Evolutionary conservation across 2,329 filamentous ascomycete species (phyloP), one percentile per base, ranked within the genome.

Genomic region (Pseudocercospora fijiensis): DNA sequence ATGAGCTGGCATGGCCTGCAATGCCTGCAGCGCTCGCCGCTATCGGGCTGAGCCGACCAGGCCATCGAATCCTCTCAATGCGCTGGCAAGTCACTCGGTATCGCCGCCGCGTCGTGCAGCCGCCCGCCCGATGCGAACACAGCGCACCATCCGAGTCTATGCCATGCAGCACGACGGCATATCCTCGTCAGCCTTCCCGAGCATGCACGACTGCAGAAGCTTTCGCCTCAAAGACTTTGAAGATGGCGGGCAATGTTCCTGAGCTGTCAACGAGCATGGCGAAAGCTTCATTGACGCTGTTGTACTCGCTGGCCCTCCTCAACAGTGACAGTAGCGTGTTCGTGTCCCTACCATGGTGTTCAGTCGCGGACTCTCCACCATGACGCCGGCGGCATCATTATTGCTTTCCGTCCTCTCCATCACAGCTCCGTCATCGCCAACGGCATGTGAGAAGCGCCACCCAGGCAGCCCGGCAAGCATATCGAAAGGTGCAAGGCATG

Each of bases 1-100:
- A 66, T 66, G 66, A 66, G 66, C 66, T 68, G 66, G 66, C 66
- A 68, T 61, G 52, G 55, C 64, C 60, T 61, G 65, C 37, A 63
- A 43, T 53, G 8, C 60, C 33, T 24, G 61, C 57, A 49, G 43
- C 56, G 51, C 30, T 26, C 20, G 55, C 26, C 41, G 41, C 22
- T 27, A 28, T 52, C 49, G 49, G 49, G 49, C 49, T 26, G 49
- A 22, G 5, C 49, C 22, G 27, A 24, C 43, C 22, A 16, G 28
- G 37, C 51, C 49, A 47, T 56, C 56, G 56, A 58, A 55, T 63
- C 61, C 61, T 49, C 61, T 30, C 57, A 30, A 56, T 63, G 61
- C 61, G 61, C 18, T 63, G 61, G 61, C 61, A 63, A 56, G 28
- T 55, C 30, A 30, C 43, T 30, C 20, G 30, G 30, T 58, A 52